Conservation (phyloP, 75 land plant genomes). For the Cryptomeria japonica region DNA sequence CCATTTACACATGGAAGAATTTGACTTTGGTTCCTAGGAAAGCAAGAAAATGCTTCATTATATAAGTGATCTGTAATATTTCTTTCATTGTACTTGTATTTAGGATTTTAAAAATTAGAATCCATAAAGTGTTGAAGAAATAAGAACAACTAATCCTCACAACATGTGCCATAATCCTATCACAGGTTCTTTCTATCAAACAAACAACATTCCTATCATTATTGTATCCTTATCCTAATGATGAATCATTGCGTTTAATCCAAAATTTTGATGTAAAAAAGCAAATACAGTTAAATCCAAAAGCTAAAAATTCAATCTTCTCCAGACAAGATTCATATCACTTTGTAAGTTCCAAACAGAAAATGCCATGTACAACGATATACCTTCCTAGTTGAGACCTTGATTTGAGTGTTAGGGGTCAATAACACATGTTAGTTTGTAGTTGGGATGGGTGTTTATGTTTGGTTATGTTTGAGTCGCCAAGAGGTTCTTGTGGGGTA, state of each 20-base stretch:
- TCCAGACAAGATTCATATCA: neutral
- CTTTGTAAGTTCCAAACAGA: neutral
- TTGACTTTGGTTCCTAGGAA: neutral
- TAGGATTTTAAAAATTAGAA: neutral
- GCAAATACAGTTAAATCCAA: no score
- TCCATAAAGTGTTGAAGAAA: neutral
- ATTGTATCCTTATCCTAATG: no score
- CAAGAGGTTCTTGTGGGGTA: no score
- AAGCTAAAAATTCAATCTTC: no score
- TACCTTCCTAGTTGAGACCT: neutral
- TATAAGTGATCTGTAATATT: neutral
- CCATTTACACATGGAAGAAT: neutral
- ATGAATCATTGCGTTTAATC: no score
- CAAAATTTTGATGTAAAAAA: no score
- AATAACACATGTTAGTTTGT: no score
- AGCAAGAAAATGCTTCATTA: constrained; percentile 4
- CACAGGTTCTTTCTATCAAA: neutral
- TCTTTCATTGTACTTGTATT: neutral
- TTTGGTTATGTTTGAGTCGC: no score
- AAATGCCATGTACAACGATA: neutral
- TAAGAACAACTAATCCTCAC: neutral
- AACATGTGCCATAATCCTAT: neutral
- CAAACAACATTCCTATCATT: neutral
- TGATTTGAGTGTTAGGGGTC: neutral
- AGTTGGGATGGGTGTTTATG: no score